Evolutionary conservation across 305 asterid species (phyloP).

Genomic region (Nicotiana rustica): DNA sequence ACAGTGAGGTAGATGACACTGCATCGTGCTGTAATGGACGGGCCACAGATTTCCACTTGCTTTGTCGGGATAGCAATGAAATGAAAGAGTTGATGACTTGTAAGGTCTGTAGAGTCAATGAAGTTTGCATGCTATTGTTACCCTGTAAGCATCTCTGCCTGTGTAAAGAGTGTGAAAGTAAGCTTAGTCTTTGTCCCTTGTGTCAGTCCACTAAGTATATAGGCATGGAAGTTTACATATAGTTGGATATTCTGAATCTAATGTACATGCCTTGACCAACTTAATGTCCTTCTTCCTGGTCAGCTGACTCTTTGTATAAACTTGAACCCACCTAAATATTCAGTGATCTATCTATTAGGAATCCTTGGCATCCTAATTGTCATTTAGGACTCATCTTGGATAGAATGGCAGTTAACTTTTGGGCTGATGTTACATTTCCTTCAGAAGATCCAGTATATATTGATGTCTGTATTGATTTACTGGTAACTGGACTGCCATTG

Average conservation of each 20-base stretch:
- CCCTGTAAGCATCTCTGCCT: conserved; percentile 97
- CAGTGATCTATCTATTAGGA: not conserved
- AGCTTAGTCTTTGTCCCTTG: conserved; percentile 78
- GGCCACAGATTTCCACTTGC: conserved; percentile 54
- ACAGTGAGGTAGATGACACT: conserved; percentile 88
- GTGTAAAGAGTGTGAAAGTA: conserved; percentile 91
- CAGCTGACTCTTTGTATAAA: conserved; percentile 23
- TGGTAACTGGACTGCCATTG: not conserved
- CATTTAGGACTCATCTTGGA: conserved; percentile 18
- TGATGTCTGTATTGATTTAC: not conserved
- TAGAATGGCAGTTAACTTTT: conserved; percentile 9
- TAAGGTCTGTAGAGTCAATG: conserved; percentile 79
- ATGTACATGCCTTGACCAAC: conserved; percentile 38
- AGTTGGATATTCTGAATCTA: conserved; percentile 42
- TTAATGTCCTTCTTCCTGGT: conserved; percentile 31
- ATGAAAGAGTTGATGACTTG: conserved; percentile 72
- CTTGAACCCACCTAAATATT: conserved; percentile 17
- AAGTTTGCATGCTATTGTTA: conserved; percentile 82
- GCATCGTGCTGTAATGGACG: conserved; percentile 91
- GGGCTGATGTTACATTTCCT: conserved; percentile 26
- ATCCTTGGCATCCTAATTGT: not conserved
- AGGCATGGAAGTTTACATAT: conserved; percentile 91
- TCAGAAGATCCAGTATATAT: conserved; percentile 20
- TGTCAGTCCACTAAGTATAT: conserved; percentile 77
- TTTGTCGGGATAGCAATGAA: conserved; percentile 54